Percentiles rank a stretch among this genome's conserved stretches.
phyloP scores from a whole-genome alignment of 345 rosid genomes.

The Eucalyptus urophylla region DNA sequence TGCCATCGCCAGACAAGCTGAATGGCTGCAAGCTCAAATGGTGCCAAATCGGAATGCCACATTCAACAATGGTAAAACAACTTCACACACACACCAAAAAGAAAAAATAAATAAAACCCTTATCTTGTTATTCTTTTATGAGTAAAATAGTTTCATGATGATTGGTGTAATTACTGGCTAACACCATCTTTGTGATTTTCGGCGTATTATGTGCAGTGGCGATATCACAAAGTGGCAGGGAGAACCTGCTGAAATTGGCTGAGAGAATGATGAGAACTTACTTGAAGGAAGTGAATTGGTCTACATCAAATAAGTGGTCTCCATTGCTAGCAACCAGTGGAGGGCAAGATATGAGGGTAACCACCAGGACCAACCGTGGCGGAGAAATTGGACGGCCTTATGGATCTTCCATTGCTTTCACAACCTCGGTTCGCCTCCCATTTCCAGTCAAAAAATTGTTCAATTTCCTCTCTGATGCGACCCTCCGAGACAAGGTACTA shows the following conservation, averaged over 20 bases:
- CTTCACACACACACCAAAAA: not conserved
- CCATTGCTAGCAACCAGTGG: not conserved
- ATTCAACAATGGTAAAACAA: not conserved
- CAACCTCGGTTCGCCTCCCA: slow-evolving; percentile 16
- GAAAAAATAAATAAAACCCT: not conserved
- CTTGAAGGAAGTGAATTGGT: not conserved
- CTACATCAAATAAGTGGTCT: slow-evolving; percentile 13
- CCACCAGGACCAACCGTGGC: not conserved
- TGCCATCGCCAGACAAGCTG: slow-evolving; percentile 7
- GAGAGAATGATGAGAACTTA: slow-evolving; percentile 23
- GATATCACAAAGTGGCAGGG: slow-evolving; percentile 10
- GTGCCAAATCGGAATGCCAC: not conserved
- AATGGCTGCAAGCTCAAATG: slow-evolving; percentile 6
- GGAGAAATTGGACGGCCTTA: not conserved
- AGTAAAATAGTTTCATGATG: not conserved
- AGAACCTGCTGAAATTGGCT: slow-evolving; percentile 14
- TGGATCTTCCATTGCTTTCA: slow-evolving; percentile 3
- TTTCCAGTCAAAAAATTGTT: slow-evolving; percentile 5
- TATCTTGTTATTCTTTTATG: not conserved
- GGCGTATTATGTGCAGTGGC: not conserved
- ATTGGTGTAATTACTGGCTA: not conserved
- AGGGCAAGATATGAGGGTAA: slow-evolving; percentile 10
- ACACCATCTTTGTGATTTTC: not conserved
- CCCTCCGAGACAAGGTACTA: slow-evolving; percentile 20
- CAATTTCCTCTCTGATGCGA: slow-evolving; percentile 7